Evolutionary conservation across 441 rosid genomes (phyloP), one percentile per base, ranked within the genome.

Genomic region (Aleurites moluccanus): DNA sequence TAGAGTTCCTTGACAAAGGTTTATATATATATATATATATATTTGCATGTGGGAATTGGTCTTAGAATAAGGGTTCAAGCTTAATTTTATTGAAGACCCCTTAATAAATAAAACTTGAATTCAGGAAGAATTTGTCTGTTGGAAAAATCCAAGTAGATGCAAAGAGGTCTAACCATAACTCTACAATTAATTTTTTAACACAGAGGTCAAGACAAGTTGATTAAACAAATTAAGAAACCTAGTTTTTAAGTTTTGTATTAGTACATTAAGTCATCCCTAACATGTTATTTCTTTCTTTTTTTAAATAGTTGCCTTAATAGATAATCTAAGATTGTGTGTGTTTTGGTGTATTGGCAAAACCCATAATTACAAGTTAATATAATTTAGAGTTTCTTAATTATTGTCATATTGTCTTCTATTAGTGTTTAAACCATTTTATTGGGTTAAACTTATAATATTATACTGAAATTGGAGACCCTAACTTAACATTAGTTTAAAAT

Each of bases 41-140:
- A 47, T 10, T 50, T 28, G 67, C 63, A 61, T 18, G 79, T 55
- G 75, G 71, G 71, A 55, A 28, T 71, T 52, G 45, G 70, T 61
- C 63, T 35, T 63, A 49, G 52, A 49, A 67, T 18, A 33, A 61
- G 78, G 78, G 73, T 23, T 50, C 67, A 42, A 72, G 57, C 42
- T 38, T 38, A 38, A 4, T 2, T 42, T 55, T 25, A 28, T 14
- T 2, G 8, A 56, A 55, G 13, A 53, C 33, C 30, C 55, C 40
- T 74, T 56, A 14, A 49, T 68, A 64, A 74, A 47, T 64, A 40
- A 73, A 56, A 79, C 84, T 69, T 59, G 74, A 77, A 60, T 66
- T 64, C 61, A 67, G 61, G 81, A 79, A 64, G 75, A 68, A 68
- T 80, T 82, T 80, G 80, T 79, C 81, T 52, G 44, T 27, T 49